These are phyloP conservation scores for Arthrinium puccinioides DNA, from an alignment of 2,329 filamentous ascomycete species.

Conservation along the genomic window DNA sequence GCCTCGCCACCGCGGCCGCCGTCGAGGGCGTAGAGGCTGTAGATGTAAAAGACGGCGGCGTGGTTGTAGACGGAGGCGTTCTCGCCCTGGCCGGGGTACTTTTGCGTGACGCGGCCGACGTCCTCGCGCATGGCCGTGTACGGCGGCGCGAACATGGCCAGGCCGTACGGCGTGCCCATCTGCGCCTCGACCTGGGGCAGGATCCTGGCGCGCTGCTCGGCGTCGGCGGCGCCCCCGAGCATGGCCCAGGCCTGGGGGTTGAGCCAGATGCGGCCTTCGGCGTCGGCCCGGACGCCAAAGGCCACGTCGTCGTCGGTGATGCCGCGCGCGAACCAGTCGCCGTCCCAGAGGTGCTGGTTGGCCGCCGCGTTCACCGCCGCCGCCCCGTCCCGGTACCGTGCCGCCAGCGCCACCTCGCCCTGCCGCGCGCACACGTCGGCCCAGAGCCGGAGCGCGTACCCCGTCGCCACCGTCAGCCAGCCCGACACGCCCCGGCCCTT, in stretches of 20 bases:
- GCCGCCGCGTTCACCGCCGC: constrained; percentile 40
- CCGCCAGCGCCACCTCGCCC: constrained; percentile 31
- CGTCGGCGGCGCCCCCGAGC: constrained; percentile 37
- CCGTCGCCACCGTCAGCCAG: constrained; percentile 50
- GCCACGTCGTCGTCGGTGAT: constrained; percentile 48
- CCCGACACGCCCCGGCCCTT: constrained; percentile 50
- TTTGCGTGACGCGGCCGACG: constrained; percentile 50
- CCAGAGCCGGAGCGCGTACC: constrained; percentile 45
- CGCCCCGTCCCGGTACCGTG: constrained; percentile 36
- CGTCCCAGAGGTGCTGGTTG: constrained; percentile 47
- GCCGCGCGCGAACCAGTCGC: constrained; percentile 48
- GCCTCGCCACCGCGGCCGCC: constrained; percentile 6
- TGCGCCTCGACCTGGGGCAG: constrained; percentile 42
- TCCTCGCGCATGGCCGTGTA: constrained; percentile 50
- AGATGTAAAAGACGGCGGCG: constrained; percentile 46
- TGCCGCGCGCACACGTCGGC: constrained; percentile 40
- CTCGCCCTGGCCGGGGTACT: constrained; percentile 50
- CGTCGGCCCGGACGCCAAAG: constrained; percentile 42
- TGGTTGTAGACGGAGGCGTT: constrained; percentile 54
- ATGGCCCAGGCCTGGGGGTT: constrained; percentile 51
- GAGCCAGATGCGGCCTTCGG: constrained; percentile 50
- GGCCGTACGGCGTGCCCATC: constrained; percentile 44
- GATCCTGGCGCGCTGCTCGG: constrained; percentile 34
- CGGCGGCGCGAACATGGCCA: constrained; percentile 48
- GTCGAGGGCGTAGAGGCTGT: constrained; percentile 38